A percentile compares a stretch with the other conserved stretches of the same genome.
Evolutionary conservation across 116 monocot species (phyloP).

Genomic region (Papilionanthe hybrid): DNA sequence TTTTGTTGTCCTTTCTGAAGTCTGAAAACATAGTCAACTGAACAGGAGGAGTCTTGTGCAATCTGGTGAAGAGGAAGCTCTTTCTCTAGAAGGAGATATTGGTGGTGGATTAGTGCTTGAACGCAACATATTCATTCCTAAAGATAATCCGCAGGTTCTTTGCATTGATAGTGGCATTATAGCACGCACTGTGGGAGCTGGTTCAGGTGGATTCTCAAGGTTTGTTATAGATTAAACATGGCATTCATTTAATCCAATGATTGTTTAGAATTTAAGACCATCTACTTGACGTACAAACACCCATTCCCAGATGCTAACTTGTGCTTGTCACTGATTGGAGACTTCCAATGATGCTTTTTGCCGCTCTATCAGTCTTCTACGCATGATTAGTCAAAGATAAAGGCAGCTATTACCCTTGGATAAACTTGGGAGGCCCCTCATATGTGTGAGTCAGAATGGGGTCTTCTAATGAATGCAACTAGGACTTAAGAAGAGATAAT

Average conservation of each 20-base stretch:
- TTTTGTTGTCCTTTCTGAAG: background rate
- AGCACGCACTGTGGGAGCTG: conserved; percentile 76
- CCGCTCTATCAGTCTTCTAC: too few species aligned
- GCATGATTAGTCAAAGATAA: background rate
- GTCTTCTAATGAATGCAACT: background rate
- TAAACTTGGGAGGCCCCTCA: background rate
- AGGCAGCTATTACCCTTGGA: background rate
- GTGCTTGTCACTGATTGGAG: background rate
- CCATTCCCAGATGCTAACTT: background rate
- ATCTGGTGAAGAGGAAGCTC: conserved; percentile 69
- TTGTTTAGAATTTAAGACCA: background rate
- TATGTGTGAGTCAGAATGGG: background rate
- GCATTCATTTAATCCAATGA: background rate
- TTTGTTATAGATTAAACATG: conserved; percentile 15
- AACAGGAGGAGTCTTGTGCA: conserved; percentile 58
- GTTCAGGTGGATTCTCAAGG: conserved; percentile 98
- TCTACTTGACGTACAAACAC: background rate
- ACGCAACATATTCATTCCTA: conserved; percentile 70
- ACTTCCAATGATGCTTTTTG: too few species aligned
- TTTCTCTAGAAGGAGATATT: conserved; percentile 83
- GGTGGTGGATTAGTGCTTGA: conserved; percentile 82
- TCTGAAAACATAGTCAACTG: background rate
- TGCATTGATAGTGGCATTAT: conserved; percentile 65
- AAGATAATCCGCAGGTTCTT: conserved; percentile 46
- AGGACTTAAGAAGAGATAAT: background rate